phyloP scores from a whole-genome alignment of 768 basidiomycete genomes.

The Mycena metata region DNA sequence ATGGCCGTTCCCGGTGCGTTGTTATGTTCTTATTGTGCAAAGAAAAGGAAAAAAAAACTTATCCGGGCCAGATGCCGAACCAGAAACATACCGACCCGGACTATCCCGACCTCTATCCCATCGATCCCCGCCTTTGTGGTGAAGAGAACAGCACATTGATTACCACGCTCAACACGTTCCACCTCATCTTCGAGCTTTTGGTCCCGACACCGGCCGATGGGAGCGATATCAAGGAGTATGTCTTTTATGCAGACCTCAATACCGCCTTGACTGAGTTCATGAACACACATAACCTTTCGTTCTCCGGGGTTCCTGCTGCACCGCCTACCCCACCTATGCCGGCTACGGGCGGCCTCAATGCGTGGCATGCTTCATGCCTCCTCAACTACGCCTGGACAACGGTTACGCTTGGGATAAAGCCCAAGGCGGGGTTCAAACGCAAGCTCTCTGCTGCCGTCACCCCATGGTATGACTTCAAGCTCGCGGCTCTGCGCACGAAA shows the following conservation, averaged over 20 bases:
- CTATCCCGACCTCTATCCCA: neutral
- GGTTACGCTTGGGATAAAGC: neutral
- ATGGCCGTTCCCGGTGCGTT: neutral
- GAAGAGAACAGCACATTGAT: neutral
- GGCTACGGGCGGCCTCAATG: too few relatives aligned
- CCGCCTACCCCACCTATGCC: too few relatives aligned
- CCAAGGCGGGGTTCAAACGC: neutral
- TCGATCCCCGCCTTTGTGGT: neutral
- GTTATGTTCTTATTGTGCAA: too few relatives aligned
- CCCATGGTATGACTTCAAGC: neutral
- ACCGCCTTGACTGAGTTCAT: too few relatives aligned
- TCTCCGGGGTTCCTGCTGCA: too few relatives aligned
- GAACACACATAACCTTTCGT: too few relatives aligned
- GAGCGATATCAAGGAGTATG: neutral
- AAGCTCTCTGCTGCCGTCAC: neutral
- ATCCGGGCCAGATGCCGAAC: neutral
- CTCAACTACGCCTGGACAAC: too few relatives aligned
- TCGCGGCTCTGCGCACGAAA: neutral
- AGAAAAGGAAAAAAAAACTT: too few relatives aligned
- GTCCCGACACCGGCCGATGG: neutral
- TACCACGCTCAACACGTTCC: neutral
- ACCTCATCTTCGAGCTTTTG: neutral
- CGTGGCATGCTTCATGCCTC: too few relatives aligned
- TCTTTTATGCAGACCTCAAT: neutral
- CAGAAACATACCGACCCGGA: neutral